Conservation (phyloP, 129 eudicot species). For the Centrapalus pauciflorus region DNA sequence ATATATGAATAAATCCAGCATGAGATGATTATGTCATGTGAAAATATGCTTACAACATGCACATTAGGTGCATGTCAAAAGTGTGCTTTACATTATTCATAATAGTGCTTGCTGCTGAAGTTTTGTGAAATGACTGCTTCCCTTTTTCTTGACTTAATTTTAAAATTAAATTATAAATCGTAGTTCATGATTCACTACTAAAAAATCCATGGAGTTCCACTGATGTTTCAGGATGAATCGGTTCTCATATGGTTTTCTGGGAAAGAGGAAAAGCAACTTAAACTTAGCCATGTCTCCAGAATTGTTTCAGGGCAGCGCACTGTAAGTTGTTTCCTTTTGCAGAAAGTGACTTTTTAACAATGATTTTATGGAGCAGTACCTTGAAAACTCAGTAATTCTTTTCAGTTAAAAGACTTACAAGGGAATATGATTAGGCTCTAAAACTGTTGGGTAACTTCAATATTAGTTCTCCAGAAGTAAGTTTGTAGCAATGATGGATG, state of each 20-base stretch:
- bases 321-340: constrained; percentile 53
- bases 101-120: constrained; percentile 10
- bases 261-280: constrained; percentile 91
- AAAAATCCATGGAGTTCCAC: constrained; percentile 4
- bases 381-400: background rate
- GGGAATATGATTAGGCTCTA: background rate
- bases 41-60: constrained; percentile 1
- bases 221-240: constrained; percentile 78
- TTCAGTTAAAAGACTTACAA: background rate
- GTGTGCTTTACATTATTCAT: constrained; percentile 2
- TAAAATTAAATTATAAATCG: constrained; percentile 5
- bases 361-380: background rate
- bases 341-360: background rate
- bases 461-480: background rate
- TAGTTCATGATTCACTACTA: background rate
- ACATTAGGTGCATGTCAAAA: constrained; percentile 10
- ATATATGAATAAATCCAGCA: background rate
- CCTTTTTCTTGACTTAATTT: background rate
- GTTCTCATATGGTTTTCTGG: constrained; percentile 93
- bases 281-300: constrained; percentile 77
- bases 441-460: background rate
- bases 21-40: background rate
- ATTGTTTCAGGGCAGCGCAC: constrained; percentile 97
- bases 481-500: background rate
- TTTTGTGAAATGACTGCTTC: constrained; percentile 5